Evolutionary conservation across 139 green algal genomes (phyloP).

Genomic region (Spirogloea muscicola): DNA sequence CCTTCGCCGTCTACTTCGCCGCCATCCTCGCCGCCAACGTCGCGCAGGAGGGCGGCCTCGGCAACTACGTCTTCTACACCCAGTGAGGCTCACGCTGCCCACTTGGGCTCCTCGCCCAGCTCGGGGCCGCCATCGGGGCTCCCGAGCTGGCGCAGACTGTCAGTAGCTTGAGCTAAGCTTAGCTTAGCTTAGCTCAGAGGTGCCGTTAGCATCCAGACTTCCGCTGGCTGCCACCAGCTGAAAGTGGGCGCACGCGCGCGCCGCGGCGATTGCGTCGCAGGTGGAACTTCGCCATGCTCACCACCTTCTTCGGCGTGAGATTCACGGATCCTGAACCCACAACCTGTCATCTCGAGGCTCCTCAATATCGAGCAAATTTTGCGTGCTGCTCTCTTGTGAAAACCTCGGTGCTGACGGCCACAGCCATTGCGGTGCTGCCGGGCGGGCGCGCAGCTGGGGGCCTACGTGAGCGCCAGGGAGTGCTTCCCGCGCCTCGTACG

Average conservation of each 20-base stretch:
- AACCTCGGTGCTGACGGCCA: neutral
- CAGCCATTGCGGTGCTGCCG: too few relatives aligned
- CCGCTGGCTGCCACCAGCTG: neutral
- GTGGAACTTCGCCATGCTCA: conserved; percentile 3
- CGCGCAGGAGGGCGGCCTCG: neutral
- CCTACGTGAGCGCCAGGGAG: neutral
- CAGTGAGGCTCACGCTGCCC: too few relatives aligned
- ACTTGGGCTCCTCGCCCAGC: too few relatives aligned
- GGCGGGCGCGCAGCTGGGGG: neutral
- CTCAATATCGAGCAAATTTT: neutral
- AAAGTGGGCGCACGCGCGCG: neutral
- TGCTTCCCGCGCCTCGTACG: neutral
- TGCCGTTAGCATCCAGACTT: neutral
- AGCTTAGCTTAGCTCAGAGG: neutral
- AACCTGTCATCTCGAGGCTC: neutral
- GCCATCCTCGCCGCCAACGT: neutral
- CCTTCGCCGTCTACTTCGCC: neutral
- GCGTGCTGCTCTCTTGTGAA: neutral
- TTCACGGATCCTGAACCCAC: neutral
- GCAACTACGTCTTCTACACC: neutral
- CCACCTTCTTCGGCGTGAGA: neutral
- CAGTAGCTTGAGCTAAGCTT: neutral
- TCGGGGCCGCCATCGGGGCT: too few relatives aligned
- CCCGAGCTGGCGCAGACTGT: too few relatives aligned
- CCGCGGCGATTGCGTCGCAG: neutral